Evolutionary conservation across 2,329 filamentous ascomycete genomes (phyloP).

Genomic region (Cladosporium austrohemisphaericum): DNA sequence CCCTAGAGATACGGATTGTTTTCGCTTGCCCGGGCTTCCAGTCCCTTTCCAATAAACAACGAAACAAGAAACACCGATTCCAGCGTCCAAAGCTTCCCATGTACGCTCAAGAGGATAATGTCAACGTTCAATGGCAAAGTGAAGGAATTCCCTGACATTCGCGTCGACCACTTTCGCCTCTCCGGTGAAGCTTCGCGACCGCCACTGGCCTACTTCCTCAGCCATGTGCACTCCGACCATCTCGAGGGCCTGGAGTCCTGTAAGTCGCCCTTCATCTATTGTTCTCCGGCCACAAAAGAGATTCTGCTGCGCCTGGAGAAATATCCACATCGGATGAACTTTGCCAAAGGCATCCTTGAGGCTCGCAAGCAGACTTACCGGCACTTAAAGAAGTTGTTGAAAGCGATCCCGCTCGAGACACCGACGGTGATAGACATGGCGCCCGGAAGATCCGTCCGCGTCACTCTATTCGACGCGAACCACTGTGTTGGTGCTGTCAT

Average conservation of each 20-base stretch:
- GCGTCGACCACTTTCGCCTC: conserved; percentile 78
- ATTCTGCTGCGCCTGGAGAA: conserved; percentile 76
- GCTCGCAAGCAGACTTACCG: conserved; percentile 69
- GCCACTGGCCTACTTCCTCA: conserved; percentile 80
- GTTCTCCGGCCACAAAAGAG: conserved; percentile 76
- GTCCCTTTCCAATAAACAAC: neutral
- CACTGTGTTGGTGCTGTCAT: conserved; percentile 88
- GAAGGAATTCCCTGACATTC: conserved; percentile 73
- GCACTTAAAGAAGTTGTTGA: conserved; percentile 68
- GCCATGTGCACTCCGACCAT: conserved; percentile 90
- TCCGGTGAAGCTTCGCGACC: conserved; percentile 44
- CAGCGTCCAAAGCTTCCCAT: conserved; percentile 8
- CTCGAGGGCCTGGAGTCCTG: conserved; percentile 74
- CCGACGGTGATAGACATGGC: conserved; percentile 72
- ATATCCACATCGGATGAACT: conserved; percentile 76
- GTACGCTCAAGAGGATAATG: conserved; percentile 46
- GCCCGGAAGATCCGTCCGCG: conserved; percentile 65
- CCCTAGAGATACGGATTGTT: no score
- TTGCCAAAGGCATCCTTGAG: conserved; percentile 73
- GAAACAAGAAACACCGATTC: neutral
- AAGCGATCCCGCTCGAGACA: conserved; percentile 76
- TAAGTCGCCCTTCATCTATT: conserved; percentile 81
- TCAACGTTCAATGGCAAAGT: conserved; percentile 73
- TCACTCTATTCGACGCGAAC: conserved; percentile 86
- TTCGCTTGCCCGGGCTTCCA: no score